Conservation (phyloP, 768 basidiomycete species). For the Fistulinella prunicolor region DNA sequence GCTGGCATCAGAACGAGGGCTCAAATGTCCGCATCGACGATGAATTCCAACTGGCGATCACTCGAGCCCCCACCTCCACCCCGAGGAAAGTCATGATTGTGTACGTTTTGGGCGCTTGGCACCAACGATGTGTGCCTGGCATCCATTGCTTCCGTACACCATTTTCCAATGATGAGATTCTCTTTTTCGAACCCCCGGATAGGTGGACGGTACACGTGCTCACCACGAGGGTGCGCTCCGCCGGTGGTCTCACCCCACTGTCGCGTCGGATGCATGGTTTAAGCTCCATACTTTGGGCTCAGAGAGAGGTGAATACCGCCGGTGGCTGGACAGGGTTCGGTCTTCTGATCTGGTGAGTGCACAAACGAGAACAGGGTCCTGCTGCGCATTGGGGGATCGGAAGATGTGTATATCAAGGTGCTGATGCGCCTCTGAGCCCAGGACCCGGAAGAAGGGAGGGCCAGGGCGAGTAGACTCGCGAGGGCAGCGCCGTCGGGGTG, state of each 20-base stretch:
- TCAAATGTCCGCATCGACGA: neutral
- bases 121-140: constrained; percentile 19
- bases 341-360: too few species aligned
- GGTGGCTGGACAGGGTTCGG: too few species aligned
- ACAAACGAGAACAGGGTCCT: too few species aligned
- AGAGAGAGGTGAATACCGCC: neutral
- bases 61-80: constrained; percentile 6
- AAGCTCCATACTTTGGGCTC: constrained; percentile 7
- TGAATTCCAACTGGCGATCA: constrained; percentile 2
- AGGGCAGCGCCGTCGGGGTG: neutral
- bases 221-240: too few species aligned
- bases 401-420: neutral
- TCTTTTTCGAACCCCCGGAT: neutral
- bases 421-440: neutral
- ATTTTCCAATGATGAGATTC: neutral
- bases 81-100: neutral
- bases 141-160: constrained; percentile 1
- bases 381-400: neutral
- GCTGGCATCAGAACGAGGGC: neutral
- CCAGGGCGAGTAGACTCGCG: constrained; percentile 12
- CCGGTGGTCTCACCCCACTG: too few species aligned
- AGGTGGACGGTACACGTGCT: too few species aligned
- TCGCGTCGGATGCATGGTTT: constrained; percentile 2
- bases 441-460: too few species aligned
- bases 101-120: neutral